These are phyloP conservation scores for Thelephora aurantiotincta DNA, from an alignment of 768 basidiomycete species.

Conservation along the genomic window DNA sequence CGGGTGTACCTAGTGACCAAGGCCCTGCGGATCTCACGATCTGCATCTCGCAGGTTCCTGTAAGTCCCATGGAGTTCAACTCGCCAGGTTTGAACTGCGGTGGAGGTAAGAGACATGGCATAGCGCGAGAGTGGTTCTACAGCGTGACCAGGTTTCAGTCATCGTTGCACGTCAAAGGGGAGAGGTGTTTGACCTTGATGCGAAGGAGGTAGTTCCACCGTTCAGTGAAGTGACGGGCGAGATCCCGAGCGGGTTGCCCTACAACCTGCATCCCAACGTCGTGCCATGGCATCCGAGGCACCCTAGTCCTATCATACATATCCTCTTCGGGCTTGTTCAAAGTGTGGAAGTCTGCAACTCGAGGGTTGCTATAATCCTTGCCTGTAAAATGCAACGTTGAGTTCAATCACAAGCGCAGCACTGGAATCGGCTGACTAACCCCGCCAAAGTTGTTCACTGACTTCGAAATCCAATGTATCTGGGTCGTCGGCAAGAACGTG, in stretches of 20 bases:
- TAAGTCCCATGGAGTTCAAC: constrained; percentile 64
- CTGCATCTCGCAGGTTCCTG: constrained; percentile 94
- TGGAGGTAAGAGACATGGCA: constrained; percentile 91
- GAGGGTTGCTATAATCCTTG: constrained; percentile 91
- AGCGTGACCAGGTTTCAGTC: neutral
- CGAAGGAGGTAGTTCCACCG: constrained; percentile 91
- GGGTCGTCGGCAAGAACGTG: constrained; percentile 83
- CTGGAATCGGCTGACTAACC: constrained; percentile 27
- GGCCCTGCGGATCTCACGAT: constrained; percentile 91
- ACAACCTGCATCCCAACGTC: constrained; percentile 94
- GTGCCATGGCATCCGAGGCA: constrained; percentile 98
- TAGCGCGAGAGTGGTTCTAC: constrained; percentile 79
- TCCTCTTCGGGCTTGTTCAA: constrained; percentile 87
- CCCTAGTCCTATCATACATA: constrained; percentile 83
- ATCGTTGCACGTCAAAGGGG: neutral
- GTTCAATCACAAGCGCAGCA: neutral
- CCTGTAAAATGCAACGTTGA: constrained; percentile 29
- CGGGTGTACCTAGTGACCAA: constrained; percentile 90
- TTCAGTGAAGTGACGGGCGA: constrained; percentile 90
- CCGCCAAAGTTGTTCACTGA: constrained; percentile 68
- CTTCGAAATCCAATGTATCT: constrained; percentile 35
- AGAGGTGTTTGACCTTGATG: constrained; percentile 52
- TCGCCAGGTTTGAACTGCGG: constrained; percentile 82
- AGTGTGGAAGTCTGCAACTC: constrained; percentile 72
- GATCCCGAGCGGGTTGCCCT: constrained; percentile 89